phyloP scores from a whole-genome alignment of 2,329 filamentous ascomycete genomes.

The Aspergillus glaucus region DNA sequence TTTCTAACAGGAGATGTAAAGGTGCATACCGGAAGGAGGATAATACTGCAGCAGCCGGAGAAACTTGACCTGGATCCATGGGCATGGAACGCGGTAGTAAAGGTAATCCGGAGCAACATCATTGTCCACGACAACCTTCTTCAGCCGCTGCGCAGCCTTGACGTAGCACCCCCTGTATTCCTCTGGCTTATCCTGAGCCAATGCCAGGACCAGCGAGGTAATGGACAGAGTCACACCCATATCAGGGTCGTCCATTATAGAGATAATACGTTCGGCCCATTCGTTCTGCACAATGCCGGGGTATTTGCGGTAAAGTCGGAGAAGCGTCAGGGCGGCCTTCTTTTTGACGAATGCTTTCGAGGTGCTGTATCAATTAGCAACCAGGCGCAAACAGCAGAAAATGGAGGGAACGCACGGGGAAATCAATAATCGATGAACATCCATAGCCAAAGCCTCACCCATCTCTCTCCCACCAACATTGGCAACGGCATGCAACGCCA shows the following conservation, averaged over 20 bases:
- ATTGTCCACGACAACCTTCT: slow-evolving; percentile 82
- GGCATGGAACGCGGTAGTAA: slow-evolving; percentile 99
- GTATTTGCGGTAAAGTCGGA: slow-evolving; percentile 90
- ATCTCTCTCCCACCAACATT: slow-evolving; percentile 96
- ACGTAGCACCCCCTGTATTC: slow-evolving; percentile 91
- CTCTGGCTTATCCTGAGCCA: slow-evolving; percentile 90
- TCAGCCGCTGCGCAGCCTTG: slow-evolving; percentile 83
- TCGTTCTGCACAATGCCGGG: slow-evolving; percentile 90
- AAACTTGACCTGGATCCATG: slow-evolving; percentile 96
- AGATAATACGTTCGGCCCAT: slow-evolving; percentile 96
- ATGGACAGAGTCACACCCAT: slow-evolving; percentile 92
- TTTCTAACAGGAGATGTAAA: slow-evolving; percentile 9
- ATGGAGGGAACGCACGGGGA: slow-evolving; percentile 64
- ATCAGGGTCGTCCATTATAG: slow-evolving; percentile 95
- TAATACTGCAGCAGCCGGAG: slow-evolving; percentile 91
- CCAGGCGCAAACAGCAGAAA: neutral
- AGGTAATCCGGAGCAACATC: slow-evolving; percentile 88
- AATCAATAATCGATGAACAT: slow-evolving; percentile 90
- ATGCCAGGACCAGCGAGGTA: slow-evolving; percentile 87
- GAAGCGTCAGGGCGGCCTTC: slow-evolving; percentile 88
- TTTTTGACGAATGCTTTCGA: slow-evolving; percentile 99
- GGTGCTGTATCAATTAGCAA: slow-evolving; percentile 46
- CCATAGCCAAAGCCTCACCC: slow-evolving; percentile 84
- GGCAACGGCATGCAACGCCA: slow-evolving; percentile 93
- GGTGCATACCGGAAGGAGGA: slow-evolving; percentile 69